phyloP scores from a whole-genome alignment of 23 red algal genomes.

The Gracilariopsis chorda region DNA sequence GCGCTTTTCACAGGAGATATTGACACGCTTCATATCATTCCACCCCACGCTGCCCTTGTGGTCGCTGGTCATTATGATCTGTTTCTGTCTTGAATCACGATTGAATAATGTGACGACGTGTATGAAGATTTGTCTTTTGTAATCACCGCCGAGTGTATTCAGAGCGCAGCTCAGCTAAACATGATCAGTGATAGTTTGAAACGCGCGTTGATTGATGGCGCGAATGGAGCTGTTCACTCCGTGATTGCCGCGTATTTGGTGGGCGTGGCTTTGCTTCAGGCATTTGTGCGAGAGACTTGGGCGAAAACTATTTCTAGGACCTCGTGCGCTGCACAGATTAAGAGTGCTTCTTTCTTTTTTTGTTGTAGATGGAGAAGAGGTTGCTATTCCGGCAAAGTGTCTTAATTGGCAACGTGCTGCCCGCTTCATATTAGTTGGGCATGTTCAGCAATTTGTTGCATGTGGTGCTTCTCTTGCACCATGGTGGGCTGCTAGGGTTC shows the following conservation, averaged over 20 bases:
- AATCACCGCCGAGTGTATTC: no score
- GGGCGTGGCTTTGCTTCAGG: slow-evolving; percentile 3
- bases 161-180: no score
- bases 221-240: no score
- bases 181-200: no score
- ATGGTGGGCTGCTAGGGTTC: slow-evolving; percentile 35
- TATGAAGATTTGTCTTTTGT: no score
- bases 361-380: slow-evolving; percentile 5
- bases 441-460: neutral
- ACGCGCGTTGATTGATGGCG: no score
- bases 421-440: neutral
- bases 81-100: no score
- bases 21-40: no score
- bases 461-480: neutral
- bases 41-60: no score
- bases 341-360: neutral
- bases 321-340: neutral
- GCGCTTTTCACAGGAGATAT: no score
- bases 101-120: no score
- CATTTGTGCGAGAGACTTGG: slow-evolving; percentile 4
- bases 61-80: no score
- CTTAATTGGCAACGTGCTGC: neutral
- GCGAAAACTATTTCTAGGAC: neutral
- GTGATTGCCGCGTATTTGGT: slow-evolving; percentile 10
- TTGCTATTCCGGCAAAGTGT: neutral